Evolutionary conservation across 306 rosid genomes (phyloP).

Genomic region (Medicago lupulina): DNA sequence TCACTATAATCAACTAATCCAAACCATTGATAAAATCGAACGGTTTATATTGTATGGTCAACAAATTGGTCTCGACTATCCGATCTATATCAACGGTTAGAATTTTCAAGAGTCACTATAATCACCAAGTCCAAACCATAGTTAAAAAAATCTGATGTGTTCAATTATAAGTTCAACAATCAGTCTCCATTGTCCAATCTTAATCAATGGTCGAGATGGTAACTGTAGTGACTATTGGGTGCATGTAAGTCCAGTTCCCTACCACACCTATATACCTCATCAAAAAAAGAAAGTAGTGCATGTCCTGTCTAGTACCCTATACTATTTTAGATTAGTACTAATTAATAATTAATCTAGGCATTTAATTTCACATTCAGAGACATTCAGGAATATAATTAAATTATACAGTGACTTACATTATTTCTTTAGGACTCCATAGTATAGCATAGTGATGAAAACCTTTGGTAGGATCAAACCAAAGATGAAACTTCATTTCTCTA

Average conservation of each 20-base stretch:
- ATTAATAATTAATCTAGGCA: constrained; percentile 7
- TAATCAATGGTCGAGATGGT: neutral
- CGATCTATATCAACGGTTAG: neutral
- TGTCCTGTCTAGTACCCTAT: neutral
- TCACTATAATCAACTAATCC: neutral
- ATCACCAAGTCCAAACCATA: neutral
- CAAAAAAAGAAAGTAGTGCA: neutral
- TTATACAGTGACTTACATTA: constrained; percentile 64
- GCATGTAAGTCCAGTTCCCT: too few species aligned
- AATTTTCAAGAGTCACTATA: neutral
- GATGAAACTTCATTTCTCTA: constrained; percentile 94
- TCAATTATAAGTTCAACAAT: neutral
- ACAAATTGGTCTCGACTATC: neutral
- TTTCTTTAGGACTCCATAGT: constrained; percentile 86
- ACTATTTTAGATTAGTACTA: neutral
- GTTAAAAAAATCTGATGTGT: neutral
- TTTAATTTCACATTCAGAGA: constrained; percentile 3
- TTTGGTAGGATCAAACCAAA: constrained; percentile 95
- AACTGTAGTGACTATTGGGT: too few species aligned
- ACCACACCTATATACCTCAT: too few species aligned
- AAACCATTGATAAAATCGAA: neutral
- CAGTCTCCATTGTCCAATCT: neutral
- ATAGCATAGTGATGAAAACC: constrained; percentile 93
- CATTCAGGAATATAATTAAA: constrained; percentile 22
- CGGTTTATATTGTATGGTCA: neutral